These are phyloP conservation scores for Chaetomiaceae sp. DNA, from an alignment of 2,329 filamentous ascomycete genomes.

Conservation along the genomic window DNA sequence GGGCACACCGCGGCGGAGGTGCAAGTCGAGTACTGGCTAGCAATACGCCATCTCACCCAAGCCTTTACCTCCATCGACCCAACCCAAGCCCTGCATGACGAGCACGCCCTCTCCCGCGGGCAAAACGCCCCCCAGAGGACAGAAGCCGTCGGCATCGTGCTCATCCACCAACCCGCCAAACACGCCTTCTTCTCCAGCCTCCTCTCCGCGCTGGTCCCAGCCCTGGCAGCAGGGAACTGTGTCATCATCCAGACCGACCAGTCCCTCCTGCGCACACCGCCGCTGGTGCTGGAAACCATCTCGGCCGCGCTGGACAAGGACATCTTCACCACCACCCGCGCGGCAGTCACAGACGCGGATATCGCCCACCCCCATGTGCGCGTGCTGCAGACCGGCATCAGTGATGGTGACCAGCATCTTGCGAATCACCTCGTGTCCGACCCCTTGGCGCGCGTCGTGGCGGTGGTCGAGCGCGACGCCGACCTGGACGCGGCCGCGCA, in stretches of 20 bases:
- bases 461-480: conserved; percentile 2
- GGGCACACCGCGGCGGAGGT: background rate
- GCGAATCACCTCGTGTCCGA: background rate
- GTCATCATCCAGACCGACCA: background rate
- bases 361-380: background rate
- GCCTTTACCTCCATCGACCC: background rate
- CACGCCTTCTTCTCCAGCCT: conserved; percentile 7
- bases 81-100: background rate
- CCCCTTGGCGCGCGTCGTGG: background rate
- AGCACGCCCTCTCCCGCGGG: background rate
- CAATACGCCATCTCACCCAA: background rate
- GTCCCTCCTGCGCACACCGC: background rate
- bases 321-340: background rate
- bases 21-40: background rate
- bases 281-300: background rate
- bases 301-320: background rate
- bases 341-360: background rate
- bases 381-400: conserved; percentile 4
- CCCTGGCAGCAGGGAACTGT: conserved; percentile 5
- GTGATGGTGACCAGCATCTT: too few species aligned
- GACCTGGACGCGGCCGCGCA: background rate
- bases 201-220: background rate
- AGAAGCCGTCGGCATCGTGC: conserved; percentile 2
- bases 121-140: background rate
- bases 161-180: conserved; percentile 2